Conservation (phyloP, 805 yeast genomes). For the Yarrowia porcina region DNA sequence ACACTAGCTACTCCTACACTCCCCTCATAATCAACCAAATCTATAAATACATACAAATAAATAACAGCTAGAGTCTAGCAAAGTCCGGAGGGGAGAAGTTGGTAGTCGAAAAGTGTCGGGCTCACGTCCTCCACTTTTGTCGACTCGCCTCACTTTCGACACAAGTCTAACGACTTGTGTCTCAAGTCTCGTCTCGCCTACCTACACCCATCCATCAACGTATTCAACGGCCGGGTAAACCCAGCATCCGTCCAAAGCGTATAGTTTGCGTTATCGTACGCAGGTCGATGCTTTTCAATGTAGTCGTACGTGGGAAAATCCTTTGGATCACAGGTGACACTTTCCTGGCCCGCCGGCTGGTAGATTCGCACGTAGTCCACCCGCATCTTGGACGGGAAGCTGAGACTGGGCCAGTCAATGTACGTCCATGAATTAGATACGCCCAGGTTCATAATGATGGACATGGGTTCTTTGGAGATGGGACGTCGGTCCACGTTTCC, state of each 20-base stretch:
- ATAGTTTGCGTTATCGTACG: constrained; percentile 64
- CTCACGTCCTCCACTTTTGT: too few species aligned
- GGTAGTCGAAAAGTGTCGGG: too few species aligned
- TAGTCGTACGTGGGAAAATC: constrained; percentile 85
- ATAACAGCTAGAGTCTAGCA: neutral
- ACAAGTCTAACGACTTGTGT: too few species aligned
- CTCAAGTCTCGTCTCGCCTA: too few species aligned
- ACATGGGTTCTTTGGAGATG: constrained; percentile 89
- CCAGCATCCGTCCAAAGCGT: constrained; percentile 80
- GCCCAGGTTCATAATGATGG: constrained; percentile 82
- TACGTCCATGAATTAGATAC: constrained; percentile 89
- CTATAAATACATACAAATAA: constrained; percentile 14
- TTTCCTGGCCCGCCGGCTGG: constrained; percentile 66
- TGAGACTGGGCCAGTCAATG: constrained; percentile 77
- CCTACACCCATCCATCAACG: constrained; percentile 44
- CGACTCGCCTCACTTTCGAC: too few species aligned
- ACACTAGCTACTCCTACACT: too few species aligned
- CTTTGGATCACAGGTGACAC: constrained; percentile 79
- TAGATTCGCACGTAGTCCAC: constrained; percentile 86
- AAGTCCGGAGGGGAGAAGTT: neutral
- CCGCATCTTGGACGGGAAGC: constrained; percentile 73
- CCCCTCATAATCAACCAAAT: neutral
- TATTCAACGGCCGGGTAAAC: constrained; percentile 62
- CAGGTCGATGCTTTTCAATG: constrained; percentile 64
- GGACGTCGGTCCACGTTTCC: constrained; percentile 86